Evolutionary conservation across 192 early-diverging fungal species (phyloP).

Genomic region (Podila horticola): DNA sequence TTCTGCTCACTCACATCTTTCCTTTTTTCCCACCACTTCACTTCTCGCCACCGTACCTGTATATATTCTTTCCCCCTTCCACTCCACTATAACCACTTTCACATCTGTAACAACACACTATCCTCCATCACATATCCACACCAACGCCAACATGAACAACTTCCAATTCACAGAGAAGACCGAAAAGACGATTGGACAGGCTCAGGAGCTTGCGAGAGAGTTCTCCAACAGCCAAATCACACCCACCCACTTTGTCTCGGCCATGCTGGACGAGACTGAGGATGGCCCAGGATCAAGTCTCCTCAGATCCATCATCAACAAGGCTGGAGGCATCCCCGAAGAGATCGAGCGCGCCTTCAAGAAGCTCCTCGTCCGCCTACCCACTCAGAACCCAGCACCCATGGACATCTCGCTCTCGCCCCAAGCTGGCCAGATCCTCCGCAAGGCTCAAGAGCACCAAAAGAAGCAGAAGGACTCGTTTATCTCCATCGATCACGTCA

Average conservation of each 20-base stretch:
- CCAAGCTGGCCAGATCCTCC: conserved; percentile 68
- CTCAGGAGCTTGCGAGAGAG: conserved; percentile 78
- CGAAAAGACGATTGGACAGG: conserved; percentile 69
- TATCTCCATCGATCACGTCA: conserved; percentile 89
- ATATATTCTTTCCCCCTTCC: background rate
- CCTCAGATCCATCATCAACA: conserved; percentile 80
- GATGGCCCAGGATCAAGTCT: conserved; percentile 77
- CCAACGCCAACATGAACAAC: conserved; percentile 56
- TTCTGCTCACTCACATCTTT: background rate
- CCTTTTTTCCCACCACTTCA: background rate
- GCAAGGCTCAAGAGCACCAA: conserved; percentile 82
- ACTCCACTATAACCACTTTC: background rate
- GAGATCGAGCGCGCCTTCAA: conserved; percentile 83
- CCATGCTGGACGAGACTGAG: conserved; percentile 86
- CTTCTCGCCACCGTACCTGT: background rate
- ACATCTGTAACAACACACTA: background rate
- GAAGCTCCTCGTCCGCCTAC: conserved; percentile 79
- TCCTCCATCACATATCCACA: background rate
- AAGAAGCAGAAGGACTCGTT: conserved; percentile 91
- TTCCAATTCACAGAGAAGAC: conserved; percentile 91
- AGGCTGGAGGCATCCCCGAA: conserved; percentile 84
- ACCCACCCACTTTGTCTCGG: conserved; percentile 85
- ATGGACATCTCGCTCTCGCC: conserved; percentile 73
- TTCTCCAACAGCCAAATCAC: conserved; percentile 78
- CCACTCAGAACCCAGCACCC: conserved; percentile 89